Percentiles rank a stretch among this genome's conserved stretches.
These are phyloP conservation scores for Colletotrichum tropicicola DNA, from an alignment of 2,329 filamentous ascomycete species.

Conservation along the genomic window DNA sequence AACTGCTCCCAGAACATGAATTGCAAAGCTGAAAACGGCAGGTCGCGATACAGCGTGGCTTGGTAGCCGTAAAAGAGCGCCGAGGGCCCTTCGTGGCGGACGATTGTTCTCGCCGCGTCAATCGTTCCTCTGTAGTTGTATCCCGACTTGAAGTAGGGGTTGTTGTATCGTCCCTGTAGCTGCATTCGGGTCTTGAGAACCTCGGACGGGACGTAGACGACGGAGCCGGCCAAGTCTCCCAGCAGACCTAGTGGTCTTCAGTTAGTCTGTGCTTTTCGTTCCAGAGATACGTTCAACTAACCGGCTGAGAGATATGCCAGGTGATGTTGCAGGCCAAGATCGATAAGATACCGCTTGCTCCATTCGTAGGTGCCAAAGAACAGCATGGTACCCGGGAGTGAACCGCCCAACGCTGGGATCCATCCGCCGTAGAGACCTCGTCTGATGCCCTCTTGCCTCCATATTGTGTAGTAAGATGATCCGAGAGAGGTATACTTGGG, in stretches of 20 bases:
- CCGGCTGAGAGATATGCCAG: slow-evolving; percentile 87
- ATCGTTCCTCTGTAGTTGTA: slow-evolving; percentile 93
- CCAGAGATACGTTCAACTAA: slow-evolving; percentile 47
- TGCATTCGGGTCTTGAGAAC: slow-evolving; percentile 97
- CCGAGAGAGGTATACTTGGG: slow-evolving; percentile 92
- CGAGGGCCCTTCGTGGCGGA: slow-evolving; percentile 80
- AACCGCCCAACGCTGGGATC: slow-evolving; percentile 87
- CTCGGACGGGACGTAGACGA: slow-evolving; percentile 96
- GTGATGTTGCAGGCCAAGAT: slow-evolving; percentile 82
- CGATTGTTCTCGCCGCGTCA: slow-evolving; percentile 87
- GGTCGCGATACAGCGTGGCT: slow-evolving; percentile 91
- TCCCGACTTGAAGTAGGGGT: slow-evolving; percentile 90
- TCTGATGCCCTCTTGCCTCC: slow-evolving; percentile 87
- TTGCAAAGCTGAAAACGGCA: slow-evolving; percentile 95
- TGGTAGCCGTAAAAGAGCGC: slow-evolving; percentile 98
- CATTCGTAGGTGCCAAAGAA: slow-evolving; percentile 98
- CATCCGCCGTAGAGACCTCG: slow-evolving; percentile 94
- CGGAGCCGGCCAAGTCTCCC: slow-evolving; percentile 89
- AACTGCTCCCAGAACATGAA: slow-evolving; percentile 99
- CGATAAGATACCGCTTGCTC: slow-evolving; percentile 90
- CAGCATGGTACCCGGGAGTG: slow-evolving; percentile 90
- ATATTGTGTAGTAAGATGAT: slow-evolving; percentile 91
- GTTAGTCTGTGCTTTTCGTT: background rate
- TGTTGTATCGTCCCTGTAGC: slow-evolving; percentile 93
- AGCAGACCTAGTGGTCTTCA: slow-evolving; percentile 72